Evolutionary conservation across 2,329 filamentous ascomycete genomes (phyloP).

Genomic region (Amylocarpus encephaloides): DNA sequence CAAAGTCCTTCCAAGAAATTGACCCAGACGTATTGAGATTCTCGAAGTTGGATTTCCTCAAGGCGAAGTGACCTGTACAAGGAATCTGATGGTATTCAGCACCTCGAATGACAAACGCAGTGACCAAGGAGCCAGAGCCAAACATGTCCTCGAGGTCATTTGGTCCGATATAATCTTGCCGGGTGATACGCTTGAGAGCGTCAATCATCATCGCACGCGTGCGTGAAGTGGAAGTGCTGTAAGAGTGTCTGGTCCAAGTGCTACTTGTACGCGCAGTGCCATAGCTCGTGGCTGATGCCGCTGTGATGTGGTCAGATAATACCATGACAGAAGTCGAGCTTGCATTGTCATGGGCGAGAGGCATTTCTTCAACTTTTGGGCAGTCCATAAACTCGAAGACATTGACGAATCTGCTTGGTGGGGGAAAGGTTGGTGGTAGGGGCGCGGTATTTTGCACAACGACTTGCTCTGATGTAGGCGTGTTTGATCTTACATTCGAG

Average conservation of each 20-base stretch:
- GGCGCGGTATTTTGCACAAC: too few species aligned
- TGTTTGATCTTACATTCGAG: background rate
- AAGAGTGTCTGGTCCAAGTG: background rate
- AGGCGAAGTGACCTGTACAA: background rate
- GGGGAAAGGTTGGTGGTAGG: background rate
- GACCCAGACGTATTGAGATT: background rate
- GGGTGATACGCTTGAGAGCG: background rate
- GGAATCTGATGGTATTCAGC: constrained; percentile 4
- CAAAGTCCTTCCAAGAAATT: constrained; percentile 7
- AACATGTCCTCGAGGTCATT: constrained; percentile 1
- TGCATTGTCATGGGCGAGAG: background rate
- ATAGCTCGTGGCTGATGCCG: background rate
- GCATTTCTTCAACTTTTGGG: background rate
- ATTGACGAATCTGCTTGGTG: background rate
- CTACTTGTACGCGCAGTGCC: background rate
- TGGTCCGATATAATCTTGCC: background rate
- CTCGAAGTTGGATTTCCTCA: constrained; percentile 1
- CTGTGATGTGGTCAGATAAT: background rate
- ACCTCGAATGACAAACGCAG: constrained; percentile 2
- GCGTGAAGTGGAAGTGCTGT: background rate
- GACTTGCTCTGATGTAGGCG: background rate
- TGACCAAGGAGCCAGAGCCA: background rate
- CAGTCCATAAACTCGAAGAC: background rate
- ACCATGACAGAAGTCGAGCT: background rate
- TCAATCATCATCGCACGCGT: background rate